phyloP scores from a whole-genome alignment of 192 early-diverging fungal species.

The Umbelopsis vinacea region DNA sequence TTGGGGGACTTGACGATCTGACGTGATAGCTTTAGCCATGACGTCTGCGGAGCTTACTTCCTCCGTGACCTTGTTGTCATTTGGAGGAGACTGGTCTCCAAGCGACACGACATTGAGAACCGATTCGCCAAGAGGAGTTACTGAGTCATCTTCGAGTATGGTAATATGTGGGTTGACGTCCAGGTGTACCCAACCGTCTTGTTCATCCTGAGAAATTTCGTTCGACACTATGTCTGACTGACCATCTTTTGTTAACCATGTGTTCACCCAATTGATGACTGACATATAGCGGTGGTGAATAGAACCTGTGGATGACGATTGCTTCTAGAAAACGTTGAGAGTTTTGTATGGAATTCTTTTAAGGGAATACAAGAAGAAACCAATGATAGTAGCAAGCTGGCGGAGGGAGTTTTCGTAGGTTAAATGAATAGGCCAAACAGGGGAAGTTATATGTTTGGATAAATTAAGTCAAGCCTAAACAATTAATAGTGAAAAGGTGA shows the following conservation, averaged over 20 bases:
- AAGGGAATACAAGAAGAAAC: neutral
- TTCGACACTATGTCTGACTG: constrained; percentile 4
- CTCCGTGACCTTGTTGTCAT: neutral
- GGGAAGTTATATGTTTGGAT: neutral
- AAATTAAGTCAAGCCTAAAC: constrained; percentile 2
- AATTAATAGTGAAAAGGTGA: neutral
- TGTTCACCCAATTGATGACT: constrained; percentile 18
- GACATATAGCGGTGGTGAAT: constrained; percentile 12
- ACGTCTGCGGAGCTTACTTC: neutral
- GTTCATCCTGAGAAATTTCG: constrained; percentile 10
- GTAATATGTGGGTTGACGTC: constrained; percentile 3
- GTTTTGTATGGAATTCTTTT: neutral
- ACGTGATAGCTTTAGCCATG: no score
- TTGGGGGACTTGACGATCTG: no score
- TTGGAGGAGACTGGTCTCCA: neutral
- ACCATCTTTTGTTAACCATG: constrained; percentile 24
- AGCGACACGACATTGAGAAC: neutral
- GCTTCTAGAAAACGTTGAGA: no score
- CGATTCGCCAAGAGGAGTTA: neutral
- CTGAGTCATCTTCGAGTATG: neutral
- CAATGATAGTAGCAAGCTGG: neutral
- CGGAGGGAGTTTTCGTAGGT: neutral
- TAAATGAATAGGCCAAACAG: neutral
- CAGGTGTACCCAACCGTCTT: constrained; percentile 19
- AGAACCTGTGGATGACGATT: neutral